Conservation (phyloP, 768 basidiomycete species). For the Filobasidium floriforme region DNA sequence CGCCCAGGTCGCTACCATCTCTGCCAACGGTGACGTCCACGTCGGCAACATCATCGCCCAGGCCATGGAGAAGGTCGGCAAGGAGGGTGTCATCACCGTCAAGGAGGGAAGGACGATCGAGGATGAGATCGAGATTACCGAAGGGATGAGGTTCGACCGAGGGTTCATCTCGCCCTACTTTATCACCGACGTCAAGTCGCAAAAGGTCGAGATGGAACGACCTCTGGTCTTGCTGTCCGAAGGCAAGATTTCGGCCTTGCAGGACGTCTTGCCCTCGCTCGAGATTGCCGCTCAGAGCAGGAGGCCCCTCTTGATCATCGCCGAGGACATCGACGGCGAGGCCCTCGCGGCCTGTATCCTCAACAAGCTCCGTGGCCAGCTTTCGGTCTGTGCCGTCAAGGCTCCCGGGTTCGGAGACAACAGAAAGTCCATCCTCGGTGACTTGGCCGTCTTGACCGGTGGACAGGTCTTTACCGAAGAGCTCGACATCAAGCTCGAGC, state of each 20-base stretch:
- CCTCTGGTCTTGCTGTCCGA: constrained; percentile 86
- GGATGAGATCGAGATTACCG: constrained; percentile 98
- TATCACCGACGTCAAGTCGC: constrained; percentile 92
- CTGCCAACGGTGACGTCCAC: constrained; percentile 70
- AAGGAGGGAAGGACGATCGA: constrained; percentile 98
- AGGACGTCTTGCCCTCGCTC: constrained; percentile 89
- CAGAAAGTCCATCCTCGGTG: constrained; percentile 95
- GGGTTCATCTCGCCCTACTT: constrained; percentile 98
- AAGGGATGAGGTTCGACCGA: constrained; percentile 99
- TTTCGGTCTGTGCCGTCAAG: constrained; percentile 89
- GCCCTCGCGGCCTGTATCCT: constrained; percentile 95
- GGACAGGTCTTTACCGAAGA: constrained; percentile 96
- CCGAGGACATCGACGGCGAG: constrained; percentile 96
- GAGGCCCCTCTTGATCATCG: constrained; percentile 90
- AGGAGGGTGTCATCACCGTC: constrained; percentile 99
- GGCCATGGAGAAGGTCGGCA: constrained; percentile 99
- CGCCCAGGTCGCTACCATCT: constrained; percentile 95
- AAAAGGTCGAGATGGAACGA: constrained; percentile 96
- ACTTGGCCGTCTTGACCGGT: constrained; percentile 92
- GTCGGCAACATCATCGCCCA: constrained; percentile 91
- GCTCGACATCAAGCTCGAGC: constrained; percentile 94
- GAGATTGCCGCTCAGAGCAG: constrained; percentile 55
- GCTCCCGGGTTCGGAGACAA: constrained; percentile 97
- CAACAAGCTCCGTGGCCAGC: constrained; percentile 98
- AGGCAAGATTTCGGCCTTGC: constrained; percentile 93